A percentile compares a stretch with the other conserved stretches of the same genome.
Evolutionary conservation across 1,139 yeast species (phyloP).

Genomic region (Candida tetrigidarum): DNA sequence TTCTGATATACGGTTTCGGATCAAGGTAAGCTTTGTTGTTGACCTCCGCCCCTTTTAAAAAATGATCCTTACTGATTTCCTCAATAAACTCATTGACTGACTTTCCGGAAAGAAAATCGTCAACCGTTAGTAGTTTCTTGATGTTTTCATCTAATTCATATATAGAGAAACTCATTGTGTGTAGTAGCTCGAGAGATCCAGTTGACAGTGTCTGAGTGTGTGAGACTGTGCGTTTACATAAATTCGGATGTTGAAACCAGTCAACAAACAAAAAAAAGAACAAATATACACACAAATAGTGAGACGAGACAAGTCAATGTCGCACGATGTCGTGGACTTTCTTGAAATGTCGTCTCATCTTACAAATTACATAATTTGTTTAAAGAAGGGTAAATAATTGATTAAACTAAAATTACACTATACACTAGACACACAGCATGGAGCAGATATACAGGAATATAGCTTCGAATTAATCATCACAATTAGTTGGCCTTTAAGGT

Average conservation of each 20-base stretch:
- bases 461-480: too few relatives aligned
- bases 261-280: not conserved
- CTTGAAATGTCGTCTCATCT: not conserved
- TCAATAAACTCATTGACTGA: slow-evolving; percentile 86
- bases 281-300: not conserved
- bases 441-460: not conserved
- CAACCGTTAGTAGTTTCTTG: slow-evolving; percentile 65
- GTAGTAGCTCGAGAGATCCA: not conserved
- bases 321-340: not conserved
- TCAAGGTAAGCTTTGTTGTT: slow-evolving; percentile 64
- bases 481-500: slow-evolving; percentile 71
- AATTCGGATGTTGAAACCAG: not conserved
- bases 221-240: not conserved
- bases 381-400: not conserved
- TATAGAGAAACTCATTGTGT: slow-evolving; percentile 34
- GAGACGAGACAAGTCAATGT: not conserved
- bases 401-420: too few relatives aligned
- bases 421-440: too few relatives aligned
- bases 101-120: slow-evolving; percentile 70
- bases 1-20: slow-evolving; percentile 93
- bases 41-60: slow-evolving; percentile 57
- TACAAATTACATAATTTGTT: not conserved
- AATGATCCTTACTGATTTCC: slow-evolving; percentile 74
- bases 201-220: not conserved
- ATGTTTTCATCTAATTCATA: slow-evolving; percentile 73